Base-by-base conservation (phyloP, 139 green algal genomes). In the Coelastrella sp. region DNA sequence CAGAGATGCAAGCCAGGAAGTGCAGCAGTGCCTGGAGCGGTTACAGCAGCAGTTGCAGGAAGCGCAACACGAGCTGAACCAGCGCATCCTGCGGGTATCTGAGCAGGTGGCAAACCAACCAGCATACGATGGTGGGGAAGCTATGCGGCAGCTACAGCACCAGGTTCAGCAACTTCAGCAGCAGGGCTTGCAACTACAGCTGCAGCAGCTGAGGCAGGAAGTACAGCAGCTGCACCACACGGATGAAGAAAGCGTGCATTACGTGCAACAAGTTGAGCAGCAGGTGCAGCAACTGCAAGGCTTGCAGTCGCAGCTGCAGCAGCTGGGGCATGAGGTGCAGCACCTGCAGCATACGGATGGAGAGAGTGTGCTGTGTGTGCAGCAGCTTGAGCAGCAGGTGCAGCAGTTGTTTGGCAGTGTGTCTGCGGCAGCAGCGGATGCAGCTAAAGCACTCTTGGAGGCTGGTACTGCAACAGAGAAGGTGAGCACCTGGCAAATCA, bases 111-210 rank as follows among this genome's bases (percentile, higher is more conserved):
- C 32, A 2, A 47, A 47, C 32, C 32, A 47, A 47, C 32, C 32
- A 47, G 32, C 32, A 47, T 47, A 47, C 32, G 60, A 71, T 71
- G 61, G 10, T 59, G 56, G 8, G 61, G 61, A 76, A 23, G 5
- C 7, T n/a, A 13, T 73, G 22, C 59, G 54, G 65, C 61, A 88
- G 61, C 64, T 79, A 57, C 82, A 77, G 64, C 65, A 88, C 7
- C 64, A 87, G 61, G 82, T 64, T 60, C 66, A 80, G 65, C 54
- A 88, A 47, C 13, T 61, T 66, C 60, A 47, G 82, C 64, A 14
- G 47, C 32, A 22, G 10, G 54, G 23, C 57, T 32, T 10, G 56
- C 6, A 20, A 23, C 54, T 65, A 59, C 68, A 66, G 65, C 17
- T 68, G 19, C 59, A 66, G 65, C 65, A 58, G 83, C 47, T 56